Base-by-base conservation (phyloP, 306 rosid species). In the Gastrolobium villosum region DNA sequence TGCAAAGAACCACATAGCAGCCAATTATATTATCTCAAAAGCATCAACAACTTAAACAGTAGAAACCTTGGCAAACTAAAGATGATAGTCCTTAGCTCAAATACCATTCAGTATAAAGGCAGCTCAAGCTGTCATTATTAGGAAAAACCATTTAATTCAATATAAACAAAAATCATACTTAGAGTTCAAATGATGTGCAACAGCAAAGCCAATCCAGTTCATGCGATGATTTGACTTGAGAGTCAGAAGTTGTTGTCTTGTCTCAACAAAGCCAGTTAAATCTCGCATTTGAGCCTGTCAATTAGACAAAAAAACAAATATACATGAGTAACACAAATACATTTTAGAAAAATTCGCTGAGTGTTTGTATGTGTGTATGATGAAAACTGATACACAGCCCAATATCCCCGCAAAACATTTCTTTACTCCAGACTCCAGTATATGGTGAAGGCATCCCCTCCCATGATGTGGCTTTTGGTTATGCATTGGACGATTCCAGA, bases 121-220 rank as follows among this genome's bases (percentile, higher is more conserved):
- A 49, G 65, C 39, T 7, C 76, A 59, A 57, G 72, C 65, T 39
- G 45, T 20, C 9, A 57, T 48, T 54, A 57, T 44, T 45, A 57
- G 49, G 8, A 75, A 57, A 81, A 67, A 67, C 26, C n/a, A 74
- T 57, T 37, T 20, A 80, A 60, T 36, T 64, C 32, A 52, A 36
- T 44, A 75, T n/a, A 43, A 54, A 40, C 61, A 35, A 69, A 48
- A 77, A 34, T 43, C 84, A 70, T 94, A 94, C 98, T 89, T 88
- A 68, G 91, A 84, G 85, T 94, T 92, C 90, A 94, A 86, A 82
- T 94, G 98, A 79, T 94, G 97, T 34, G 98, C 61, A 86, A 94
- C 97, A 68, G 98, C 86, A 89, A 94, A 94, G 50, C 98, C 98
- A 84, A 94, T 92, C 98, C 98, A 94, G 84, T 94, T 94, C 98